phyloP scores from a whole-genome alignment of 129 eudicot genomes.

The Rutidosis leptorrhynchoides region DNA sequence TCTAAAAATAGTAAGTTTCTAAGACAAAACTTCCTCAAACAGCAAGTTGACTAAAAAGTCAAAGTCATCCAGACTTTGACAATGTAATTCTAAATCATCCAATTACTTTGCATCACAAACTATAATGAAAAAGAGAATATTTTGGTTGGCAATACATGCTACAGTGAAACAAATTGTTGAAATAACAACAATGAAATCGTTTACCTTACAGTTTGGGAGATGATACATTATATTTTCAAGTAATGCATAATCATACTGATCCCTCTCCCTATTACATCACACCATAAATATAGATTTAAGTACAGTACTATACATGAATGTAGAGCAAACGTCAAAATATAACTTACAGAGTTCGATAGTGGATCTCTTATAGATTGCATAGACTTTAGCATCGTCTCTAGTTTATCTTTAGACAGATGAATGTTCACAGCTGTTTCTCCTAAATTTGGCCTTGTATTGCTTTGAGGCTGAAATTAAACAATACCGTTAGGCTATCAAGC shows the following conservation, averaged over 20 bases:
- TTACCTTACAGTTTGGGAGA: conserved; percentile 13
- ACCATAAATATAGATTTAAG: conserved; percentile 2
- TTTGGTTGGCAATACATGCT: not conserved
- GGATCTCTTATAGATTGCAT: conserved; percentile 44
- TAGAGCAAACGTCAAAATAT: not conserved
- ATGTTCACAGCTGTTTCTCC: conserved; percentile 48
- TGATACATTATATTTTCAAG: not conserved
- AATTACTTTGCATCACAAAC: conserved; percentile 1
- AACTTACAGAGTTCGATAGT: conserved; percentile 49
- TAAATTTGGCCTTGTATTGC: conserved; percentile 36
- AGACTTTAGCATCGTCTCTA: conserved; percentile 60
- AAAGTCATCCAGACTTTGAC: too few relatives aligned
- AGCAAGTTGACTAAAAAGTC: too few relatives aligned
- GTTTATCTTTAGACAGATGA: conserved; percentile 55
- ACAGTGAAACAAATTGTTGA: conserved; percentile 11
- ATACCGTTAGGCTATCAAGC: conserved; percentile 8
- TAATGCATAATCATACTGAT: conserved; percentile 20
- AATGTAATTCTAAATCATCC: not conserved
- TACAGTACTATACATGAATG: not conserved
- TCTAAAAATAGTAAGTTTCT: too few relatives aligned
- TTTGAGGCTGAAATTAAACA: conserved; percentile 42
- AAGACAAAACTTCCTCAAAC: not conserved
- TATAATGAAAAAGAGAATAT: not conserved
- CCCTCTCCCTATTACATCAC: conserved; percentile 13
- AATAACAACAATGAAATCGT: not conserved